Base-by-base conservation (phyloP, 2,329 filamentous ascomycete genomes). In the Aspergillus sp. region DNA sequence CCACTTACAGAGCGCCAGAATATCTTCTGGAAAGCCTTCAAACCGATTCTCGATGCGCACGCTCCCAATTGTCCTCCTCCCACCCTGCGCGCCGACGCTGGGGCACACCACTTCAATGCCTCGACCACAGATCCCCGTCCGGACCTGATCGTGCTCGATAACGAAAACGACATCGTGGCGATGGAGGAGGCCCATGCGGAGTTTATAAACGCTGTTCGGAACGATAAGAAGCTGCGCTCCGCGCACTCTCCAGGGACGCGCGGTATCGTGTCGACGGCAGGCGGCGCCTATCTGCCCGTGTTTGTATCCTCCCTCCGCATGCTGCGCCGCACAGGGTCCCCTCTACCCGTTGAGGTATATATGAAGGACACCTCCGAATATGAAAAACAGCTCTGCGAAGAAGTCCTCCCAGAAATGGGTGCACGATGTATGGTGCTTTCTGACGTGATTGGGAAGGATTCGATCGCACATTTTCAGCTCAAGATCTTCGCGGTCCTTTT, bases 401-500 rank as follows among this genome's bases (percentile, higher is more conserved):
- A 66, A 2, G 60, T 76, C 14, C 66, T 76, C 16, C 72, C 73
- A 1, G 60, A 64, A n/a, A 60, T 76, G 41, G 69, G 73, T 51
- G 75, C 74, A 22, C 66, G 64, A 36, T 77, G 75, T 52, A 40
- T 76, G 24, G 62, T 79, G 0, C 58, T 80, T 3, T 69, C 73
- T 1, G 72, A 77, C 35, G 67, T 76, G 13, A 59, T 78, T 7
- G 63, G 70, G 4, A 67, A 66, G 44, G 60, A 65, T 4, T 60
- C 68, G 8, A 71, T 80, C 48, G 66, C 65, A 19, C 69, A 74
- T 47, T 82, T 75, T 60, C 81, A 84, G 60, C 78, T 79, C 69
- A 84, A 84, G 63, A 73, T 79, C 35, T 78, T 83, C 56, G 73
- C 81, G 3, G 76, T 84, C 16, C 69, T 85, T 2, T 79, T 83